Conservation (phyloP, 208 protist genomes). For the Leptomonas pyrrhocoris region DNA sequence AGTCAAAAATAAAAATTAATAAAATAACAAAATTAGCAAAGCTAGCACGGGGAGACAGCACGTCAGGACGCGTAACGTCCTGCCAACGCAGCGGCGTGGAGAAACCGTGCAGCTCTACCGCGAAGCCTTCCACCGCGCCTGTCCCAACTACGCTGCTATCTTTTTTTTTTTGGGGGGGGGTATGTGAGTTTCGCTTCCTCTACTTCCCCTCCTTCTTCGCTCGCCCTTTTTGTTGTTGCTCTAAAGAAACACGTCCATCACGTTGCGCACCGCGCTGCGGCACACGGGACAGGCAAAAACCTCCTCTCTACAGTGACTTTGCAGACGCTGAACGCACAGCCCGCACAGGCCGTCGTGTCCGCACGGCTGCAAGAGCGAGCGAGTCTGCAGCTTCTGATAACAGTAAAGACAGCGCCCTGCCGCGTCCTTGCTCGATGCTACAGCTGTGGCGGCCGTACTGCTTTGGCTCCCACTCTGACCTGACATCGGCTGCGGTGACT, state of each 20-base stretch:
- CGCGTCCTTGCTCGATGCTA: background rate
- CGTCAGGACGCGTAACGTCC: too few species aligned
- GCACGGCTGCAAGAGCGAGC: slow-evolving; percentile 65
- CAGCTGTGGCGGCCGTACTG: background rate
- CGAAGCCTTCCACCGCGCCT: too few species aligned
- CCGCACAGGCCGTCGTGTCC: slow-evolving; percentile 59
- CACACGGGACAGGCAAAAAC: slow-evolving; percentile 64
- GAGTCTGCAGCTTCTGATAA: slow-evolving; percentile 24
- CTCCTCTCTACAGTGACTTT: slow-evolving; percentile 47
- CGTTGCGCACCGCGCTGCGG: slow-evolving; percentile 25
- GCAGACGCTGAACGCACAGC: slow-evolving; percentile 43
- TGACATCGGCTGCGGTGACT: background rate
- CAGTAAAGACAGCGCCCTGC: slow-evolving; percentile 61
- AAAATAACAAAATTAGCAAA: too few species aligned
- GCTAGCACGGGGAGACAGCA: too few species aligned
- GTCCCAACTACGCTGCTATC: too few species aligned
- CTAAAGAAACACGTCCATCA: slow-evolving; percentile 47
- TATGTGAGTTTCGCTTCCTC: background rate
- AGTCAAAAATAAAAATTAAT: too few species aligned
- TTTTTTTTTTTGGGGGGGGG: too few species aligned
- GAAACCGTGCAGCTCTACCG: too few species aligned
- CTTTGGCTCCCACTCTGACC: background rate
- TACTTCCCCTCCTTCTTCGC: background rate
- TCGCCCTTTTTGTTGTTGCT: background rate
- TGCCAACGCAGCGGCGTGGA: too few species aligned